Conservation (phyloP, 345 rosid species). For the Litchi chinensis region DNA sequence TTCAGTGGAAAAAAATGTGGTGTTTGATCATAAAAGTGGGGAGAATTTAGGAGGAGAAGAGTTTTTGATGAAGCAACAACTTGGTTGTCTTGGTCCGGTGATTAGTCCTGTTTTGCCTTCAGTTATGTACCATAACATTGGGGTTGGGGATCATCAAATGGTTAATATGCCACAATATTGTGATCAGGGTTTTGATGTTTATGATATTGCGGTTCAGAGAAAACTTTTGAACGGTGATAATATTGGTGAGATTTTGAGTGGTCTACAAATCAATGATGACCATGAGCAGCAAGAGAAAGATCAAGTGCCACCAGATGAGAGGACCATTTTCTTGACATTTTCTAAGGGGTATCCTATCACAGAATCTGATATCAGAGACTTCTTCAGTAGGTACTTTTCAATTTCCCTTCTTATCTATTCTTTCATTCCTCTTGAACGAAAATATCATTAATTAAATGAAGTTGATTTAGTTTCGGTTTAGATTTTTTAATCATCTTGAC, state of each 20-base stretch:
- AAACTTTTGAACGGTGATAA: constrained; percentile 16
- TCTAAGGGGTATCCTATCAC: constrained; percentile 72
- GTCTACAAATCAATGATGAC: neutral
- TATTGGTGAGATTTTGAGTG: constrained; percentile 18
- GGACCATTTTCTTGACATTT: constrained; percentile 77
- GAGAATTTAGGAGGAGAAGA: neutral
- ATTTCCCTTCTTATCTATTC: neutral
- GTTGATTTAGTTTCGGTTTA: no score
- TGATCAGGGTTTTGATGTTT: neutral
- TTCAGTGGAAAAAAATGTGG: neutral
- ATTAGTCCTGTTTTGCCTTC: neutral
- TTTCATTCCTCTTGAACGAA: no score
- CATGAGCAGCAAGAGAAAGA: constrained; percentile 1
- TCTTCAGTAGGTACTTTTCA: constrained; percentile 49
- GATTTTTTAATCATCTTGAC: no score
- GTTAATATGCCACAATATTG: neutral
- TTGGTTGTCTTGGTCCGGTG: neutral
- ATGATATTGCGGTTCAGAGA: constrained; percentile 3
- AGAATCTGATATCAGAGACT: constrained; percentile 52
- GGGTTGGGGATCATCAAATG: neutral
- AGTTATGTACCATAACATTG: neutral
- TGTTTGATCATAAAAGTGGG: neutral
- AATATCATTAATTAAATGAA: no score
- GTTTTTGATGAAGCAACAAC: neutral
- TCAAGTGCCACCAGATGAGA: constrained; percentile 30